A percentile compares a stretch with the other conserved stretches of the same genome.
phyloP scores from a whole-genome alignment of 331 rosid species.

The Ulmus americana region DNA sequence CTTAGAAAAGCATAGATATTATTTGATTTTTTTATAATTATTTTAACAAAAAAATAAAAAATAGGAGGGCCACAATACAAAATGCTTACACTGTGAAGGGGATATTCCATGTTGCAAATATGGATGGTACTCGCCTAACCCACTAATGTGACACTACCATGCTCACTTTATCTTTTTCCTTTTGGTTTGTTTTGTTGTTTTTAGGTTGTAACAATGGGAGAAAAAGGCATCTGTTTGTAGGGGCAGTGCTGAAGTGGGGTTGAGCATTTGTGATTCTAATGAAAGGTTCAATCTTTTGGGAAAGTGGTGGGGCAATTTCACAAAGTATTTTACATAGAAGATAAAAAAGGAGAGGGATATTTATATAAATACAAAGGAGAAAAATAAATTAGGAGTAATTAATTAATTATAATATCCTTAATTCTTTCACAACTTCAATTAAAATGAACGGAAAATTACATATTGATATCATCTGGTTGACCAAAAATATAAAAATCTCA shows the following conservation, averaged over 20 bases:
- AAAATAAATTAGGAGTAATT: too few relatives aligned
- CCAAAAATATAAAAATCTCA: too few relatives aligned
- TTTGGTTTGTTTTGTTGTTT: neutral
- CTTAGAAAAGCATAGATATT: neutral
- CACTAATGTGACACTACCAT: slow-evolving; percentile 29
- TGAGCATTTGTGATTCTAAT: slow-evolving; percentile 19
- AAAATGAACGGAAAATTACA: too few relatives aligned
- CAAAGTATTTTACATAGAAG: neutral
- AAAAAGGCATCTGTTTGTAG: slow-evolving; percentile 20
- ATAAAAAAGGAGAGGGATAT: too few relatives aligned
- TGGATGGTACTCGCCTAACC: slow-evolving; percentile 31
- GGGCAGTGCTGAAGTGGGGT: slow-evolving; percentile 17
- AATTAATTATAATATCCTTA: too few relatives aligned
- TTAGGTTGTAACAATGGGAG: slow-evolving; percentile 16
- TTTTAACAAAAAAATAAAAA: neutral
- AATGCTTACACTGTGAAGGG: slow-evolving; percentile 9
- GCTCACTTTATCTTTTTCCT: slow-evolving; percentile 12
- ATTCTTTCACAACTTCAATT: too few relatives aligned
- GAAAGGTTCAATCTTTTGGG: slow-evolving; percentile 19
- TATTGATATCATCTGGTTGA: too few relatives aligned
- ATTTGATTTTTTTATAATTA: neutral
- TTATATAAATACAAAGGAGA: too few relatives aligned
- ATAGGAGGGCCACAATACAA: neutral
- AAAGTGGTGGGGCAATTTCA: slow-evolving; percentile 20
- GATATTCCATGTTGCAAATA: slow-evolving; percentile 7